A percentile compares a stretch with the other conserved stretches of the same genome.
phyloP scores from a whole-genome alignment of 352 stramenopile genomes.

The Globisporangium apiculatum region DNA sequence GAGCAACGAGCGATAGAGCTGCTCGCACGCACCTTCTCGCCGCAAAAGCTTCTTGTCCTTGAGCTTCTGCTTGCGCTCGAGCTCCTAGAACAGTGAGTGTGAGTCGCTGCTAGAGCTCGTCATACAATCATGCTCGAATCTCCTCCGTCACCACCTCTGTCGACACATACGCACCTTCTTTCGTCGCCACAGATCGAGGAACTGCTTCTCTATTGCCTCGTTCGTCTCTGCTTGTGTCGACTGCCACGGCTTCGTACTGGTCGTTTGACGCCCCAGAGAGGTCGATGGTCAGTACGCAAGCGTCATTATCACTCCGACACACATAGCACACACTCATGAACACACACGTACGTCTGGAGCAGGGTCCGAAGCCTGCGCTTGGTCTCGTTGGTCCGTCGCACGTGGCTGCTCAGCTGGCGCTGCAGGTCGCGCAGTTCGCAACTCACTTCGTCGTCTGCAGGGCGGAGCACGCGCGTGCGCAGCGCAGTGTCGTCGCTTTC shows the following conservation, averaged over 20 bases:
- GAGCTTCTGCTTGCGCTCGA: slow-evolving; percentile 64
- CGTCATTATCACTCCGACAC: too few species aligned
- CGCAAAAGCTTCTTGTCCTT: slow-evolving; percentile 67
- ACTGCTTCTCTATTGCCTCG: slow-evolving; percentile 43
- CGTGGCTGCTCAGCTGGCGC: slow-evolving; percentile 25
- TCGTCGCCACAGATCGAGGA: slow-evolving; percentile 48
- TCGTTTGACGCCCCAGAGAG: too few species aligned
- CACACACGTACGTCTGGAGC: slow-evolving; percentile 32
- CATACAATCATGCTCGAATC: too few species aligned
- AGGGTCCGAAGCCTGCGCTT: slow-evolving; percentile 49
- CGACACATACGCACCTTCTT: slow-evolving; percentile 38
- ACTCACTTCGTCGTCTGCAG: slow-evolving; percentile 56
- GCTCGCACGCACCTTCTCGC: slow-evolving; percentile 30
- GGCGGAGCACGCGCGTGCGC: slow-evolving; percentile 16
- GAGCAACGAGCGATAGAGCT: too few species aligned
- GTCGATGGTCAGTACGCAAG: too few species aligned
- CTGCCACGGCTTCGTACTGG: slow-evolving; percentile 60
- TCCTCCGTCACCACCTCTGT: too few species aligned
- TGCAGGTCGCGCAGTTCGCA: slow-evolving; percentile 55
- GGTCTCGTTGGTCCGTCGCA: slow-evolving; percentile 47
- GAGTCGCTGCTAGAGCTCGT: background rate
- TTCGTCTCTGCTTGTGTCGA: slow-evolving; percentile 36
- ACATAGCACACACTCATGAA: background rate
- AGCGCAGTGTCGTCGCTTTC: slow-evolving; percentile 27
- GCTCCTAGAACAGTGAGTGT: slow-evolving; percentile 25